These are phyloP conservation scores for Apiospora rasikravindrae DNA, from an alignment of 2,329 filamentous ascomycete species.

Conservation along the genomic window DNA sequence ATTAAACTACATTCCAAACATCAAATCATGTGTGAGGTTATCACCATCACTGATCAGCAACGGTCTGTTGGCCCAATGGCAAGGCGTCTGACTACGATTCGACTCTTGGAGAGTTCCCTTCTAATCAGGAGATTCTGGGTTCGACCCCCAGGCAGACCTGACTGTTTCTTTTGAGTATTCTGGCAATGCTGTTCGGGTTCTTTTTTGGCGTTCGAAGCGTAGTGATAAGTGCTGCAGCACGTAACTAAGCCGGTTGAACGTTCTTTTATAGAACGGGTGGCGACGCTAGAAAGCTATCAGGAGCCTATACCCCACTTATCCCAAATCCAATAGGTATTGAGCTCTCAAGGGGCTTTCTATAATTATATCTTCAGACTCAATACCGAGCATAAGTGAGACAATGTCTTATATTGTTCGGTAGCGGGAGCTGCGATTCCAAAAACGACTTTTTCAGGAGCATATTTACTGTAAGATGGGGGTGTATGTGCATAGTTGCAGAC, in stretches of 20 bases:
- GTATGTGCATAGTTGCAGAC: too few relatives aligned
- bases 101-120: not conserved
- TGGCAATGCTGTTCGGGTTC: not conserved
- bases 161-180: not conserved
- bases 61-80: conserved; percentile 43
- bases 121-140: conserved; percentile 26
- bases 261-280: not conserved
- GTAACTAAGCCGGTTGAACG: not conserved
- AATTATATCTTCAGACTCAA: too few relatives aligned
- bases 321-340: not conserved
- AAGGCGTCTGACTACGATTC: conserved; percentile 51
- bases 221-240: not conserved
- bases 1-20: not conserved
- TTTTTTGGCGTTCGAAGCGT: not conserved
- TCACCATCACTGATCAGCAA: not conserved
- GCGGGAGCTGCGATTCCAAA: not conserved
- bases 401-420: too few relatives aligned
- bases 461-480: not conserved
- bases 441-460: not conserved
- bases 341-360: not conserved
- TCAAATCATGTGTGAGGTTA: not conserved
- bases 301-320: conserved; percentile 1
- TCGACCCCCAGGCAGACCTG: conserved; percentile 25
- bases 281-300: not conserved
- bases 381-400: too few relatives aligned